Evolutionary conservation across 148 eudicot genomes (phyloP).

Genomic region (Silene latifolia): DNA sequence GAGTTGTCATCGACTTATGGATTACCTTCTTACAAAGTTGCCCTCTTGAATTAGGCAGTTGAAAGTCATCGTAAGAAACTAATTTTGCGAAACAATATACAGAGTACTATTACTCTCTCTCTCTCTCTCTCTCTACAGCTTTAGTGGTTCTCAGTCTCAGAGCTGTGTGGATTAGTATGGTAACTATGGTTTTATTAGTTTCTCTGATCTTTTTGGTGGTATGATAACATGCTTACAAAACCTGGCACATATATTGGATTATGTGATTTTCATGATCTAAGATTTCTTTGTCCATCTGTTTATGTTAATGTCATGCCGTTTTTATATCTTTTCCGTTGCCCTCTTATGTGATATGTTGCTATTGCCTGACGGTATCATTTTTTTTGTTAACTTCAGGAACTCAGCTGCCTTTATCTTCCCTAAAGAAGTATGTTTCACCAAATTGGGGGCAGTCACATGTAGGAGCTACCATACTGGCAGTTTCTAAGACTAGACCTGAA

Average conservation of each 20-base stretch:
- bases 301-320: neutral
- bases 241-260: neutral
- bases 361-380: neutral
- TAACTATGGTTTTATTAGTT: neutral
- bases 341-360: neutral
- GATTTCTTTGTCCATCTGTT: slow-evolving; percentile 4
- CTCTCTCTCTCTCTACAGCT: neutral
- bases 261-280: neutral
- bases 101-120: no score
- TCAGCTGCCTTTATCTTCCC: slow-evolving; percentile 53
- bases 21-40: neutral
- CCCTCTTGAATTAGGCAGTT: neutral
- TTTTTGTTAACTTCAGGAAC: slow-evolving; percentile 46
- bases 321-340: neutral
- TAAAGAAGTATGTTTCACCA: slow-evolving; percentile 63
- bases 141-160: neutral
- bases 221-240: neutral
- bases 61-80: no score
- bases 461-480: slow-evolving; percentile 74
- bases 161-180: neutral
- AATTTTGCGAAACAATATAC: neutral
- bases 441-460: slow-evolving; percentile 53
- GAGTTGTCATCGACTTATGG: neutral
- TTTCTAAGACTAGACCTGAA: slow-evolving; percentile 42
- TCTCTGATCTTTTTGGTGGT: neutral